A percentile compares a stretch with the other conserved stretches of the same genome.
These are phyloP conservation scores for Apiotrichum gamsii DNA, from an alignment of 1,284 basidiomycete genomes.

Conservation along the genomic window DNA sequence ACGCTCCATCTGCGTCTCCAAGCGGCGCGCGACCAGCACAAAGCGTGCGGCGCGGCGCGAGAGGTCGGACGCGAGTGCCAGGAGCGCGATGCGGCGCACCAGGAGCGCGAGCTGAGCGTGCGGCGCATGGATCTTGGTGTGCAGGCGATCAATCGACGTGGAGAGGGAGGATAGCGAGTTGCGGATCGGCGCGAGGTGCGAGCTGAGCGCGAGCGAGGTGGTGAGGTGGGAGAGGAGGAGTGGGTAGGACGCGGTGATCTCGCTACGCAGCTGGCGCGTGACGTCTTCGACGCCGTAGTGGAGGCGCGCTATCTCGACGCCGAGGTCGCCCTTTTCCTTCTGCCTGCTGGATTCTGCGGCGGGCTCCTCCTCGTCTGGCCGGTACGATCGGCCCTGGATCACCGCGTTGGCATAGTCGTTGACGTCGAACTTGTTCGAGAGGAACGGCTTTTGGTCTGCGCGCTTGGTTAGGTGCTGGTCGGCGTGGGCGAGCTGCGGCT, in stretches of 20 bases:
- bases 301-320: slow-evolving; percentile 74
- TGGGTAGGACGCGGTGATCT: slow-evolving; percentile 48
- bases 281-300: slow-evolving; percentile 81
- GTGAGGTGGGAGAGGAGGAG: slow-evolving; percentile 49
- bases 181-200: slow-evolving; percentile 37
- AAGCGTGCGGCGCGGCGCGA: slow-evolving; percentile 74
- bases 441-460: slow-evolving; percentile 45
- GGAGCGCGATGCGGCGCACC: slow-evolving; percentile 64
- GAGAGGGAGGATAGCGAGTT: slow-evolving; percentile 34
- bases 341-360: slow-evolving; percentile 5
- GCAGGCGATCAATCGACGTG: slow-evolving; percentile 55
- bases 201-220: slow-evolving; percentile 62
- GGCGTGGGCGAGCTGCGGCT: no score
- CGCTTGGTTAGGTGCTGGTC: no score
- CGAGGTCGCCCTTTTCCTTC: slow-evolving; percentile 67
- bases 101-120: slow-evolving; percentile 65
- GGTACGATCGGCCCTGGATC: slow-evolving; percentile 69
- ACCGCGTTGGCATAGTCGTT: slow-evolving; percentile 84
- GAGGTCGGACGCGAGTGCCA: slow-evolving; percentile 75
- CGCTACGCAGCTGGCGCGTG: slow-evolving; percentile 66
- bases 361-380: slow-evolving; percentile 40
- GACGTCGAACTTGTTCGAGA: slow-evolving; percentile 63
- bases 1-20: slow-evolving; percentile 72
- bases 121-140: slow-evolving; percentile 73
- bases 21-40: slow-evolving; percentile 66